Base-by-base conservation (phyloP, 768 basidiomycete genomes). In the Phaeotremella skinneri region DNA sequence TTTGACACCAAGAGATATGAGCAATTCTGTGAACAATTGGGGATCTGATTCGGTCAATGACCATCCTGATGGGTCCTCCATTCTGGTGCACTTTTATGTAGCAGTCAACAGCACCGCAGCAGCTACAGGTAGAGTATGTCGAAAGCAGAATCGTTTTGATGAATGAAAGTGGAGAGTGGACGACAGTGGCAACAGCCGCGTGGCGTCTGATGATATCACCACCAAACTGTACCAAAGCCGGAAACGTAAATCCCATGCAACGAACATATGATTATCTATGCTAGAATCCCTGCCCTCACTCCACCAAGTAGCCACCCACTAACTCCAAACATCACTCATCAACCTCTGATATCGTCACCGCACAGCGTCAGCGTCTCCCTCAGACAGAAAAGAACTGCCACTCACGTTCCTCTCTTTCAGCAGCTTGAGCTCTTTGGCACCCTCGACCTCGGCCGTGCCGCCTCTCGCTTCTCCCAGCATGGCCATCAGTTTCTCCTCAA, bases 401-500 rank as follows among this genome's bases (percentile, higher is more conserved):
- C 75, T 70, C 62, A 76, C 75, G 56, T 76, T 75, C 42, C 76
- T 62, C 78, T 98, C 96, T 82, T 99, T 99, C 78, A 99, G 80
- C 68, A 91, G 78, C 80, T 98, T 99, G 62, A 96, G 77, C 81
- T 97, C 93, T 55, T 91, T 90, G 2, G 81, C 84, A 37, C 93
- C 93, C 78, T 96, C 92, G 3, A 89, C 87, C 68, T 88, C 88
- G 1, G 84, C 86, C 20, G 82, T 85, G 21, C 93, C 96, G 37
- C 91, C 91, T 82, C 96, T 97, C 4, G 91, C 91, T 76, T 93
- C 89, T 11, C 88, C 96, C 20, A 99, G 82, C 63, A 81, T 78
- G 45, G 66, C 56, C 57, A 86, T 86, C 41, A 99, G 80, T 45
- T 85, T 83, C 66, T 94, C 91, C 78, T 99, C 96, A 21, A 99